phyloP scores from a whole-genome alignment of 2,329 filamentous ascomycete genomes.

The Colletotrichum musicola region DNA sequence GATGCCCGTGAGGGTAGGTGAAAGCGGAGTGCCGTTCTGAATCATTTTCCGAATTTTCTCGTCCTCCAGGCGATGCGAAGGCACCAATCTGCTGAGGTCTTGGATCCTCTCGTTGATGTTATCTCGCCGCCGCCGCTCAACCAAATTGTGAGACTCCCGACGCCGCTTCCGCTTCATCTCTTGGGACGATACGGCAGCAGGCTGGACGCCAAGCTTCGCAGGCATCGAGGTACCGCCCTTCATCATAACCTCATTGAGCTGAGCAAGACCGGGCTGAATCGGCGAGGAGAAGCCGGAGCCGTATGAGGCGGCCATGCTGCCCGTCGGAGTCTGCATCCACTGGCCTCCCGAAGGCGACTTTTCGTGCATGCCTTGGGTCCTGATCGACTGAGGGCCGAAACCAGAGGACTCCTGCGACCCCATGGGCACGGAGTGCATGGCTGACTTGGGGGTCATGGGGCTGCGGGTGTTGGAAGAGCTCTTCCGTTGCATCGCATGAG shows the following conservation, averaged over 20 bases:
- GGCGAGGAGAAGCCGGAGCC: conserved; percentile 93
- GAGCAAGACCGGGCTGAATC: conserved; percentile 74
- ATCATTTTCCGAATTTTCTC: conserved; percentile 97
- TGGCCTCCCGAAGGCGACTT: conserved; percentile 84
- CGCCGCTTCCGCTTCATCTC: conserved; percentile 94
- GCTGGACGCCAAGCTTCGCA: conserved; percentile 77
- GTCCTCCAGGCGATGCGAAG: conserved; percentile 91
- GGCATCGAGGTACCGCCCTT: conserved; percentile 91
- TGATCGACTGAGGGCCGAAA: conserved; percentile 83
- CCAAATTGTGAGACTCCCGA: conserved; percentile 94
- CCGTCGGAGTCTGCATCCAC: conserved; percentile 87
- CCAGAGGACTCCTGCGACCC: conserved; percentile 74
- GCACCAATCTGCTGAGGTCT: conserved; percentile 93
- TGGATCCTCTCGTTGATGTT: conserved; percentile 99
- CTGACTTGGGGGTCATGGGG: conserved; percentile 90
- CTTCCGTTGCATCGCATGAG: conserved; percentile 77
- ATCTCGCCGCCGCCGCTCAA: conserved; percentile 93
- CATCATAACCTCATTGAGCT: conserved; percentile 90
- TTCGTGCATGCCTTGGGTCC: conserved; percentile 77
- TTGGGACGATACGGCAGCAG: conserved; percentile 77
- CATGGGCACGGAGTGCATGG: conserved; percentile 79
- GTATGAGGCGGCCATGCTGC: conserved; percentile 84
- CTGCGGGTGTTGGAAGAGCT: conserved; percentile 81
- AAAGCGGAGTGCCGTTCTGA: conserved; percentile 90
- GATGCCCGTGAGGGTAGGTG: conserved; percentile 82